Base-by-base conservation (phyloP, 352 stramenopile species). In the Pilasporangium apinafurcum region DNA sequence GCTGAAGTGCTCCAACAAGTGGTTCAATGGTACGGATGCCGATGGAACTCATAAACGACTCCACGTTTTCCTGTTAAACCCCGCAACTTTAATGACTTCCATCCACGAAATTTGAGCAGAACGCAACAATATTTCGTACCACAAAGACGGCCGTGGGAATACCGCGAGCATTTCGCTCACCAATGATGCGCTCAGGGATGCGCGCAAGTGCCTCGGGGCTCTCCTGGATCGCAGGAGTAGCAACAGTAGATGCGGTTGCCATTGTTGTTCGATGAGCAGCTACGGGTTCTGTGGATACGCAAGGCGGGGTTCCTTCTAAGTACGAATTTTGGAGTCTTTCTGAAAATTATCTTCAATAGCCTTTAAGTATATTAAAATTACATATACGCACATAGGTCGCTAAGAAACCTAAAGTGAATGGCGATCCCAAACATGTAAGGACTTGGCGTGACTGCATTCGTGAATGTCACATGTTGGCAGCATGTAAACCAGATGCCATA, bases 81-180 rank as follows among this genome's bases (percentile, higher is more conserved):
- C 14, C 17, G 8, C 24, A 31, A 22, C 10, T 22, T 22, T n/a
- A 32, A 28, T 46, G 6, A 44, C 27, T 16, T 14, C 25, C 17
- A 25, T 37, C 21, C 6, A 14, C 18, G 14, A 5, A 25, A 42
- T 9, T 18, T 29, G 41, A 44, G 29, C 2, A 22, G n/a, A 40
- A 16, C 4, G 12, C 9, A 44, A 35, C 8, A 13, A 17, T 12
- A 55, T 4, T 8, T 57, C 66, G 53, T 41, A 88, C 78, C 54
- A 91, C 70, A 37, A 93, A 93, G 20, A 91, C 63, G 16, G 79
- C 73, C 4, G 73, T 59, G 7, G 81, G 81, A 54, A 93, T 93
- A 43, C 81, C 79, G 24, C 81, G 78, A 41, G 70, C 45, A 47
- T 93, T 93, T 40, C 81, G 78, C 37, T 85, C 76, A 27, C 78